Conservation (phyloP, 1,284 basidiomycete genomes). For the Paramarasmius palmivorus region DNA sequence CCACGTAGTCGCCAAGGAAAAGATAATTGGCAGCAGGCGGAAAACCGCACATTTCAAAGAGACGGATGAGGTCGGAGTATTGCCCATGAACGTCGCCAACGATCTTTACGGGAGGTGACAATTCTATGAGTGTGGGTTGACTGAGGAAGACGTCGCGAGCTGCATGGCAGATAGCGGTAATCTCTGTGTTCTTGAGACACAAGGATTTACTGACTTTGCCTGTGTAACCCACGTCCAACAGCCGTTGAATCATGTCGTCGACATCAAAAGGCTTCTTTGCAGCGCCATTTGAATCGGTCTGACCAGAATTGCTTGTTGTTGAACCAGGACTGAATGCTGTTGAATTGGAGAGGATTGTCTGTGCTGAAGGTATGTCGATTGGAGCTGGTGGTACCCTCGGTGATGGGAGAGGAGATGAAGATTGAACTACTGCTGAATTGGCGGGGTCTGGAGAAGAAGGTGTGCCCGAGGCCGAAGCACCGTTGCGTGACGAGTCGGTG, state of each 20-base stretch:
- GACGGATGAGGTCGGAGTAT: conserved; percentile 95
- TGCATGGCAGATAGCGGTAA: conserved; percentile 93
- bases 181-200: conserved; percentile 96
- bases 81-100: conserved; percentile 99
- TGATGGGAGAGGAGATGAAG: conserved; percentile 33
- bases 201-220: conserved; percentile 98
- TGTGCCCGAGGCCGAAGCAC: conserved; percentile 37
- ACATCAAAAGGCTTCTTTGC: conserved; percentile 80
- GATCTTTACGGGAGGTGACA: conserved; percentile 98
- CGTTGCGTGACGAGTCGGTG: conserved; percentile 36
- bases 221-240: conserved; percentile 96
- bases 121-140: conserved; percentile 97
- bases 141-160: conserved; percentile 95
- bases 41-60: conserved; percentile 99
- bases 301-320: conserved; percentile 44
- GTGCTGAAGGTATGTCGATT: conserved; percentile 73
- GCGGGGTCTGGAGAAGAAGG: conserved; percentile 26
- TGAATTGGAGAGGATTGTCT: conserved; percentile 72
- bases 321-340: conserved; percentile 49
- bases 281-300: conserved; percentile 48
- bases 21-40: conserved; percentile 98
- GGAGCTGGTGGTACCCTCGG: conserved; percentile 50
- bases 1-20: conserved; percentile 98
- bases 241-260: conserved; percentile 97
- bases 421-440: conserved; percentile 26